Evolutionary conservation across 2,329 filamentous ascomycete genomes (phyloP).

Genomic region (Penicillium crustosum): DNA sequence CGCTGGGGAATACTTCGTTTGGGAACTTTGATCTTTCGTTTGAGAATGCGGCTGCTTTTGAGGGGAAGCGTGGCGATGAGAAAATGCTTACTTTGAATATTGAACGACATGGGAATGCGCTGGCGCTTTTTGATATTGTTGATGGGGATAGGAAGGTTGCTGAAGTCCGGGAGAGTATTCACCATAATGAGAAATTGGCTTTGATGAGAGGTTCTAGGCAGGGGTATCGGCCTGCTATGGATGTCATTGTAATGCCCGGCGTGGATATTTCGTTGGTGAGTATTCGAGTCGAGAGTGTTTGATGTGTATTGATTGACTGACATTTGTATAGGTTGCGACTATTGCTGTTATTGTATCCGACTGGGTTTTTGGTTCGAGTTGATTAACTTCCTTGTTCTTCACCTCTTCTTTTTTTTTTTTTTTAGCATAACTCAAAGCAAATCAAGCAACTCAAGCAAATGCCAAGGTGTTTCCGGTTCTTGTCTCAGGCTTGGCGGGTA

Average conservation of each 20-base stretch:
- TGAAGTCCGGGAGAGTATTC: constrained; percentile 24
- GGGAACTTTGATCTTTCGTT: constrained; percentile 13
- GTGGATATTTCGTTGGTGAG: constrained; percentile 30
- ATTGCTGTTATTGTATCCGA: constrained; percentile 25
- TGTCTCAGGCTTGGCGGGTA: constrained; percentile 1
- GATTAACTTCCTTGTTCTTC: not conserved
- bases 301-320: not conserved
- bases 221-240: constrained; percentile 27
- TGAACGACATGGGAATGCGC: constrained; percentile 15
- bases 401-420: too few species aligned
- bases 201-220: constrained; percentile 10
- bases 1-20: constrained; percentile 6
- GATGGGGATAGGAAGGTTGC: constrained; percentile 24
- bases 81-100: constrained; percentile 14
- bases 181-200: constrained; percentile 24
- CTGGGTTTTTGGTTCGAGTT: constrained; percentile 20
- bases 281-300: not conserved
- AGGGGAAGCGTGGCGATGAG: constrained; percentile 8
- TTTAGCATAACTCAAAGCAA: not conserved
- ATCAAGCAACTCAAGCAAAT: constrained; percentile 5
- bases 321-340: constrained; percentile 15
- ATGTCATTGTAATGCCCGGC: constrained; percentile 24
- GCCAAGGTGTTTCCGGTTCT: not conserved
- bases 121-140: constrained; percentile 22
- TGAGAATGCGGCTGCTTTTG: constrained; percentile 12